Conservation (phyloP, 441 rosid species). For the Pelargonium fulgidum region DNA sequence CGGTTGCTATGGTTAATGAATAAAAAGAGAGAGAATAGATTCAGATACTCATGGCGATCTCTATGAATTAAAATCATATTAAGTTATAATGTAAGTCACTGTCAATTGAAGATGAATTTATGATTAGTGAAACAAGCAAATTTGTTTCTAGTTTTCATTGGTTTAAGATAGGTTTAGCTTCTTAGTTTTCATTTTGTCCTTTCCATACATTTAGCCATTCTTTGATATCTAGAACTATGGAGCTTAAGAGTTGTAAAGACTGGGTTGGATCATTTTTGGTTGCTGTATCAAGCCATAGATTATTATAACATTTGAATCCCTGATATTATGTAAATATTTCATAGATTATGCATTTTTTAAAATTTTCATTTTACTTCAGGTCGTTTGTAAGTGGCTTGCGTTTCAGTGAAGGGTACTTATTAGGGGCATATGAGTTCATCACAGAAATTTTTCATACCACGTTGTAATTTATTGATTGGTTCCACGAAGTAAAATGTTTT, state of each 20-base stretch:
- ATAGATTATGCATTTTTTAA: too few species aligned
- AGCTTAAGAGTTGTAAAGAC: background rate
- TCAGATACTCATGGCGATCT: background rate
- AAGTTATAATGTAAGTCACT: background rate
- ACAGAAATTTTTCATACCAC: background rate
- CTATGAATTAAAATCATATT: background rate
- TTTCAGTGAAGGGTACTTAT: background rate
- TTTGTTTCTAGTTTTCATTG: background rate
- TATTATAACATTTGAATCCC: too few species aligned
- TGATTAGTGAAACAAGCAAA: background rate
- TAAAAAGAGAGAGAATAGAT: background rate
- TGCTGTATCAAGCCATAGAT: background rate
- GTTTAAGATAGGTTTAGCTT: background rate
- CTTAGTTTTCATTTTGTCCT: background rate
- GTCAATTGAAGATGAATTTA: background rate
- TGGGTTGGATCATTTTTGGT: background rate
- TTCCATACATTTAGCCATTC: background rate
- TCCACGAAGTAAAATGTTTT: background rate
- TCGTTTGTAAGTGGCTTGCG: background rate
- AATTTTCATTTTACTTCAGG: background rate
- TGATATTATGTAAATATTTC: too few species aligned
- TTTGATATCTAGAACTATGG: background rate
- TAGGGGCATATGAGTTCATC: background rate
- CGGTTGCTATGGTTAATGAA: background rate
- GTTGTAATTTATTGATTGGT: too few species aligned